Conservation (phyloP, 331 rosid species). For the Stylosanthes scabra region DNA sequence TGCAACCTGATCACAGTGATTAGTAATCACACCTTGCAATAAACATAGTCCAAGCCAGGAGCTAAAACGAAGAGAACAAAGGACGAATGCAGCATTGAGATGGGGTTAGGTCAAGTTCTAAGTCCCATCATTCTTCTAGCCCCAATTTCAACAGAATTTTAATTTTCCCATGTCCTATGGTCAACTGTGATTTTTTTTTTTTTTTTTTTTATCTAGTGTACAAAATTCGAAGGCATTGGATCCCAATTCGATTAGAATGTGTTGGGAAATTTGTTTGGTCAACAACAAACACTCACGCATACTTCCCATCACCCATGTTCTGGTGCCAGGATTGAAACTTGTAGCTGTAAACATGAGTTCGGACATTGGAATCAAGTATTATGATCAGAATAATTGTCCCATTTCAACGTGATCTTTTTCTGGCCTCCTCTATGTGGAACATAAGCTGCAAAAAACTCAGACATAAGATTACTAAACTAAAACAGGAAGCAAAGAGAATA, state of each 20-base stretch:
- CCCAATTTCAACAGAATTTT: slow-evolving; percentile 19
- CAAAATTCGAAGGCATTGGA: slow-evolving; percentile 11
- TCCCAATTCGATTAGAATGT: slow-evolving; percentile 19
- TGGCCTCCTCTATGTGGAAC: slow-evolving; percentile 81
- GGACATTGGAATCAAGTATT: slow-evolving; percentile 18
- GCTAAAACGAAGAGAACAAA: background rate
- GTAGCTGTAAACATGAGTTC: slow-evolving; percentile 17
- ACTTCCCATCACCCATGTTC: slow-evolving; percentile 22
- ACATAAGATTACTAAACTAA: slow-evolving; percentile 5
- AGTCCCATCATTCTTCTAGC: background rate
- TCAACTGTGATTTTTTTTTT: slow-evolving; percentile 13
- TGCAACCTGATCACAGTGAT: background rate
- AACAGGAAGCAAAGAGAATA: slow-evolving; percentile 6
- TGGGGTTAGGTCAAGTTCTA: background rate
- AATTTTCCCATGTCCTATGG: background rate
- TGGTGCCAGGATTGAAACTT: slow-evolving; percentile 21
- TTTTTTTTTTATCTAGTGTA: background rate
- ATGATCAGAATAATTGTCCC: slow-evolving; percentile 5
- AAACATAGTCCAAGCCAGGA: background rate
- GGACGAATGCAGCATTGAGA: background rate
- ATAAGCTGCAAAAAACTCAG: slow-evolving; percentile 64
- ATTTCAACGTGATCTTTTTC: slow-evolving; percentile 48
- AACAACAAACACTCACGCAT: slow-evolving; percentile 14
- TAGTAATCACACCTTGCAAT: background rate
- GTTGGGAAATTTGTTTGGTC: slow-evolving; percentile 7